Evolutionary conservation across 2,329 filamentous ascomycete genomes (phyloP).

Genomic region (Aureobasidium musti): DNA sequence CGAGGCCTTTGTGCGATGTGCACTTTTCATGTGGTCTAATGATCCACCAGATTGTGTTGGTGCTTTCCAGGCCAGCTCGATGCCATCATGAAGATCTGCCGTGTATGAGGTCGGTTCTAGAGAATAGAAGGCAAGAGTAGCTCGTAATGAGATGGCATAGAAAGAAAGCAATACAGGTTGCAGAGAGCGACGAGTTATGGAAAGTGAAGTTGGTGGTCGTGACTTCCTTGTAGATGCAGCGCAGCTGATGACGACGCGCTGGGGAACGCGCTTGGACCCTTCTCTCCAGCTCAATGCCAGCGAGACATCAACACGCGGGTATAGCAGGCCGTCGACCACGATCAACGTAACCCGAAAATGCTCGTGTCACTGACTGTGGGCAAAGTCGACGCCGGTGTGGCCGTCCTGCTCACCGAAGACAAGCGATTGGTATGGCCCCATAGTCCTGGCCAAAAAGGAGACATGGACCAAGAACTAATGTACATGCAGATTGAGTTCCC

Average conservation of each 20-base stretch:
- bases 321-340: neutral
- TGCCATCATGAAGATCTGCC: neutral
- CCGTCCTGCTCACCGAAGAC: constrained; percentile 92
- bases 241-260: constrained; percentile 14
- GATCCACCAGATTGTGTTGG: neutral
- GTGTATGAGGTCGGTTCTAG: neutral
- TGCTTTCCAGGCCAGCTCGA: neutral
- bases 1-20: neutral
- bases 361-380: constrained; percentile 96
- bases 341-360: constrained; percentile 58
- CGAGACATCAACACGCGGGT: constrained; percentile 8
- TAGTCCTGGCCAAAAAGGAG: neutral
- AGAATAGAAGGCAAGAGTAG: neutral
- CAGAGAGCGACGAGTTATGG: neutral
- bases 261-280: neutral
- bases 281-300: constrained; percentile 7
- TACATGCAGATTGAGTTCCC: constrained; percentile 87
- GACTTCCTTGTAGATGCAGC: neutral
- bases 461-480: constrained; percentile 24
- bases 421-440: constrained; percentile 77
- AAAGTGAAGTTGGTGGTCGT: neutral
- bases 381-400: constrained; percentile 98
- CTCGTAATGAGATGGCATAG: neutral
- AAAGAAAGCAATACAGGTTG: neutral
- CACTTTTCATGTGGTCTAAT: neutral